phyloP scores from a whole-genome alignment of 1,139 yeast genomes.

The Yamadazyma atlantica region DNA sequence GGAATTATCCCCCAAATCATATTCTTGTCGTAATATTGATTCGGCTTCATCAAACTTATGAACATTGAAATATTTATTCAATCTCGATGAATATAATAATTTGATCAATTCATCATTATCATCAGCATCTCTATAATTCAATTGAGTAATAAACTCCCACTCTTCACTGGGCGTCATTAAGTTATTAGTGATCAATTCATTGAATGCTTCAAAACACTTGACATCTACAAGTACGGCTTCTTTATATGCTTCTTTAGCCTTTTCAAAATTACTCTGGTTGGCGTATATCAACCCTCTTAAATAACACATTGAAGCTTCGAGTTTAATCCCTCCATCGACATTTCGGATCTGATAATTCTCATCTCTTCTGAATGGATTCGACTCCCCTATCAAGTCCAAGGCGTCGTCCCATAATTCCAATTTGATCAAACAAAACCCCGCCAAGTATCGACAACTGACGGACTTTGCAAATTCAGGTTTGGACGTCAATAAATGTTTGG shows the following conservation, averaged over 20 bases:
- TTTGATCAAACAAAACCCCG: constrained; percentile 72
- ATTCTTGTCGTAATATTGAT: constrained; percentile 64
- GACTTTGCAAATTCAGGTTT: constrained; percentile 41
- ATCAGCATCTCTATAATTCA: constrained; percentile 75
- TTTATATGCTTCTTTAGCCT: constrained; percentile 83
- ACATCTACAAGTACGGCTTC: constrained; percentile 89
- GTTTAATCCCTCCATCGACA: constrained; percentile 73
- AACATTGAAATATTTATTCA: constrained; percentile 71
- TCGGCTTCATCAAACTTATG: constrained; percentile 67
- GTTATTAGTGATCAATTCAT: constrained; percentile 71
- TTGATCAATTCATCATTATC: constrained; percentile 79
- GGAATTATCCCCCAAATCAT: constrained; percentile 63
- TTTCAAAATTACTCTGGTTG: constrained; percentile 79
- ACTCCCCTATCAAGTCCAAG: constrained; percentile 78
- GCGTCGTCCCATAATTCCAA: constrained; percentile 89
- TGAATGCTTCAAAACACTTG: constrained; percentile 91
- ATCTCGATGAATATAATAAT: constrained; percentile 70
- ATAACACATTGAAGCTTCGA: constrained; percentile 86
- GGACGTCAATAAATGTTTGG: constrained; percentile 59
- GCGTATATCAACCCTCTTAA: constrained; percentile 83
- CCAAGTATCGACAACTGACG: constrained; percentile 79
- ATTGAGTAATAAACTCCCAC: constrained; percentile 69
- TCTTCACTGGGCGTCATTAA: constrained; percentile 84
- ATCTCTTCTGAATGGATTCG: constrained; percentile 62
- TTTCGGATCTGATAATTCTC: constrained; percentile 41